Evolutionary conservation across 2,329 filamentous ascomycete genomes (phyloP), one percentile per base, ranked within the genome.

Genomic region (Pseudofabraea citricarpa): DNA sequence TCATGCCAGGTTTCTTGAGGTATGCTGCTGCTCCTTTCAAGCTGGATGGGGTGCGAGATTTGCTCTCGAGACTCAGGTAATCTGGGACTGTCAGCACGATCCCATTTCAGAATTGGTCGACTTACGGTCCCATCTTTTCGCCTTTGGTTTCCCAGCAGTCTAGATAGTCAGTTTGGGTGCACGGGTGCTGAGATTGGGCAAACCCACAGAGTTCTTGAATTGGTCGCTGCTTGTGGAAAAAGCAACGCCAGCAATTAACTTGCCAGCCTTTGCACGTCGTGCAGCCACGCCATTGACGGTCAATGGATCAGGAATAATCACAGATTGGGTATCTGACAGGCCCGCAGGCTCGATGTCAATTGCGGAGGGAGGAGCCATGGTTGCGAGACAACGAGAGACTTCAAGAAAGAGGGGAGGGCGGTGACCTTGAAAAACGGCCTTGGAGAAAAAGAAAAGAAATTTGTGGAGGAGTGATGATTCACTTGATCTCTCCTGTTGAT

Each of bases 71-170:
- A 18, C 71, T 84, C 36, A 89, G 64, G 43, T 77, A 72, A 56
- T 72, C 47, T 50, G 24, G 9, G 16, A 3, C 6, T n/a, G 27
- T 31, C 9, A 31, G 27, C 27, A 5, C 13, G 27, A 2, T 12
- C 16, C 5, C 16, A n/a, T 31, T 15, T 31, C 6, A 6, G 5
- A 3, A 15, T n/a, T 31, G 13, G 27, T 6, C 35, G 37, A 79
- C 87, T 70, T 70, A 94, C 88, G 77, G 60, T 95, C 87, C 85
- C 87, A 96, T 63, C 81, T 72, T 64, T 84, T 89, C 3, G 91
- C 86, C 59, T 82, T 83, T 4, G 87, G 85, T 60, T 91, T 90
- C 16, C 74, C 58, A 52, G 71, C 64, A 22, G 64, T 57, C 61
- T 80, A 67, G 9, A 32, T 16, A 32, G n/a, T 35, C 10, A 26